Percentiles rank a stretch among this genome's conserved stretches.
Conservation (phyloP, 2,329 filamentous ascomycete species). For the Stachybotrys chlorohalonatus region DNA sequence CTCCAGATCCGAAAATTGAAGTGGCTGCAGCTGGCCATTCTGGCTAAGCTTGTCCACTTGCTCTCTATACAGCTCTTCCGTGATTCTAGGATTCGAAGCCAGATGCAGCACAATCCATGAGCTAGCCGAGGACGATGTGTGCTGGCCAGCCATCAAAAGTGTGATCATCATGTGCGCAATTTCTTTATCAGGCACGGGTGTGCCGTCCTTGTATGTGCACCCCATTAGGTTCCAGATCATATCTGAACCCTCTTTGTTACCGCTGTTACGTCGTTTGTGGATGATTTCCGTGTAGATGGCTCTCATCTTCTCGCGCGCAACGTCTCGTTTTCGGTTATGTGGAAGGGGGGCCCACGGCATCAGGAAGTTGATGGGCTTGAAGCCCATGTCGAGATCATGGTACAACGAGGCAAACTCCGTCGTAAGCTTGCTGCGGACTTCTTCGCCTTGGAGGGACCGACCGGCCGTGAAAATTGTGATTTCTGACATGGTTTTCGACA, state of each 20-base stretch:
- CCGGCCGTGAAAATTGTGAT: slow-evolving; percentile 78
- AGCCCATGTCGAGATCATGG: slow-evolving; percentile 69
- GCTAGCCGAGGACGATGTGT: slow-evolving; percentile 69
- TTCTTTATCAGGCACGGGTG: slow-evolving; percentile 60
- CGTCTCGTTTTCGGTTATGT: slow-evolving; percentile 63
- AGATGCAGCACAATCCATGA: slow-evolving; percentile 70
- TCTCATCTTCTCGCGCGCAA: slow-evolving; percentile 61
- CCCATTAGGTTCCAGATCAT: slow-evolving; percentile 78
- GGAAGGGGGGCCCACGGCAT: slow-evolving; percentile 71
- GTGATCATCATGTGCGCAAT: slow-evolving; percentile 84
- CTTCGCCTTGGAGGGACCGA: slow-evolving; percentile 64
- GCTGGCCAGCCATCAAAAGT: slow-evolving; percentile 75
- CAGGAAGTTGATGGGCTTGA: slow-evolving; percentile 74
- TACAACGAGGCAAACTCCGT: slow-evolving; percentile 66
- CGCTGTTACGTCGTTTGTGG: slow-evolving; percentile 45
- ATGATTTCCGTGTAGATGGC: slow-evolving; percentile 65
- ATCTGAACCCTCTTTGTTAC: slow-evolving; percentile 40
- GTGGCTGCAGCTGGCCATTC: slow-evolving; percentile 36
- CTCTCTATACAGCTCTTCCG: slow-evolving; percentile 62
- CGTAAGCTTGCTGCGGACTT: slow-evolving; percentile 64
- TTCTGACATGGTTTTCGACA: slow-evolving; percentile 60
- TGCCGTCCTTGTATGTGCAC: slow-evolving; percentile 67
- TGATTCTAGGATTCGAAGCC: slow-evolving; percentile 58
- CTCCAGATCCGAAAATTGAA: slow-evolving; percentile 51
- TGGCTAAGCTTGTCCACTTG: slow-evolving; percentile 46